Conservation (phyloP, 495 filamentous ascomycete genomes). For the Echria macrotheca region DNA sequence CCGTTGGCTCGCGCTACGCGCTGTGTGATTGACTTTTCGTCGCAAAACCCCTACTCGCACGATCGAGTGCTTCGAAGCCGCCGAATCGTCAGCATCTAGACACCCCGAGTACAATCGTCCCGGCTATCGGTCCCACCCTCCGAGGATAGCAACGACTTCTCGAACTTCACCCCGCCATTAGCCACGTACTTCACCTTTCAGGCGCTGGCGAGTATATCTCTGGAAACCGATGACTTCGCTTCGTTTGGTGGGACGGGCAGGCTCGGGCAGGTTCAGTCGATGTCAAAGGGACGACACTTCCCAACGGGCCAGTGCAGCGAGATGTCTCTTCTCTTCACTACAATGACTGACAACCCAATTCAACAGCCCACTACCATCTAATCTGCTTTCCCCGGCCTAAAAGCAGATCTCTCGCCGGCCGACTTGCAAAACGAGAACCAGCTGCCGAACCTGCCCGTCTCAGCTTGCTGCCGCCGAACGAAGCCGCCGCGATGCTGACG, state of each 20-base stretch:
- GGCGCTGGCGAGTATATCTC: background rate
- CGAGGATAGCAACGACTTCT: background rate
- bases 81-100: too few species aligned
- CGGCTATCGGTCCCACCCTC: too few species aligned
- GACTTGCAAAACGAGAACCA: too few species aligned
- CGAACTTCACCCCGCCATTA: background rate
- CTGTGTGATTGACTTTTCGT: too few species aligned
- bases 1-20: too few species aligned
- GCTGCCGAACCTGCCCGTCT: too few species aligned
- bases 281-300: slow-evolving; percentile 1
- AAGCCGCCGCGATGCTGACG: too few species aligned
- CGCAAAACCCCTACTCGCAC: too few species aligned
- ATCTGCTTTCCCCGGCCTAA: background rate
- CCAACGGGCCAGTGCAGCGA: background rate
- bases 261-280: background rate
- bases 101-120: too few species aligned
- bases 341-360: background rate
- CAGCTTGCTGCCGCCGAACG: too few species aligned
- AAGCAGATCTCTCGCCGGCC: background rate
- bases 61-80: too few species aligned
- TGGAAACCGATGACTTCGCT: background rate
- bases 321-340: background rate
- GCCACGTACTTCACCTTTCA: background rate
- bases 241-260: background rate
- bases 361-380: background rate